Base-by-base conservation (phyloP, 495 filamentous ascomycete species). In the Talaromyces wortmannii region DNA sequence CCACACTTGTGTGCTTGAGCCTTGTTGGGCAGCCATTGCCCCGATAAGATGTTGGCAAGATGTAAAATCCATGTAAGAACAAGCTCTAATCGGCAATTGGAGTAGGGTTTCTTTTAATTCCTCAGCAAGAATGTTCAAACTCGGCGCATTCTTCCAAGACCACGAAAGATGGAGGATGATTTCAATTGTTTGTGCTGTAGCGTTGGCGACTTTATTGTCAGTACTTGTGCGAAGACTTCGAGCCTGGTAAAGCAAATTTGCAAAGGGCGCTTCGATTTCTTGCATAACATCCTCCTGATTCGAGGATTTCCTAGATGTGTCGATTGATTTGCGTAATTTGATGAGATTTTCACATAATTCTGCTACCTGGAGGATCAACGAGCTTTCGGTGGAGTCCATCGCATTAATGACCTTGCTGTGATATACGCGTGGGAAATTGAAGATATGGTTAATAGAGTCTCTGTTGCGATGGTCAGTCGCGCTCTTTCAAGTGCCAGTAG, bases 21-120 rank as follows among this genome's bases (percentile, higher is more conserved):
- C 56, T 13, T 56, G 30, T 5, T 54, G 45, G 11, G 63, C 63
- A 42, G 63, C 59, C 10, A 66, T 55, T 6, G 61, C 63, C 29
- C 63, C 63, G 18, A 63, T 33, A 42, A 63, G 54, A 10, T 61
- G 56, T 29, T 63, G 61, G 33, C 57, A 63, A 15, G 46, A 63
- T 7, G 61, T 66, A 45, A 66, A 29, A 17, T 66, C 55, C 61
- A 59, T 61, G 32, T 59, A 63, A 4, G 36, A 44, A 50, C 63
- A 66, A 7, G 58, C 48, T 18, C 52, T 57, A n/a, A 59, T 50
- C n/a, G 56, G 63, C 6, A 48, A 56, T 31, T 47, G 44, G 18
- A 13, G 50, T 31, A 61, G 57, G 1, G 55, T 49, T 11, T 60
- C 56, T 56, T 57, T 55, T 6, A 63, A 46, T 43, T 66, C 59